A percentile compares a stretch with the other conserved stretches of the same genome.
Evolutionary conservation across 2,329 filamentous ascomycete species (phyloP).

Genomic region (Phoma sp.): DNA sequence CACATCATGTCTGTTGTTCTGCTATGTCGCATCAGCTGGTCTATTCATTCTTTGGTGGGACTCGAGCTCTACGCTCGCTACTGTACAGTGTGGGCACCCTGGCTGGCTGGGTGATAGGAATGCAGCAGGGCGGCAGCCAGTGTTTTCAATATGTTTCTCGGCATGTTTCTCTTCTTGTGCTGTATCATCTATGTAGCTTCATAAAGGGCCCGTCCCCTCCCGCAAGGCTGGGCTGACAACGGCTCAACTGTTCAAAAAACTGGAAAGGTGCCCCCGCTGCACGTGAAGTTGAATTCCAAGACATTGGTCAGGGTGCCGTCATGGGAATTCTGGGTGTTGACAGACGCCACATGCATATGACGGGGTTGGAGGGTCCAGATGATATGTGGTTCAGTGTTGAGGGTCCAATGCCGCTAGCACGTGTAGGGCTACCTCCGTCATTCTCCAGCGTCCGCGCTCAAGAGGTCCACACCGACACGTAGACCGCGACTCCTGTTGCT

Average conservation of each 20-base stretch:
- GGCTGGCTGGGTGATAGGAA: constrained; percentile 20
- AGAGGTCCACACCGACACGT: constrained; percentile 20
- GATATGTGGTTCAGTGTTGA: constrained; percentile 14
- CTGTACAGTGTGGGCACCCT: constrained; percentile 25
- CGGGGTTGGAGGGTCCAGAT: background rate
- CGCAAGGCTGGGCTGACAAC: constrained; percentile 25
- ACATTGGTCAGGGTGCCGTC: constrained; percentile 16
- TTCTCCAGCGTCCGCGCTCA: constrained; percentile 29
- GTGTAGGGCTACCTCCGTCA: constrained; percentile 39
- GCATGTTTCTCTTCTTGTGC: constrained; percentile 31
- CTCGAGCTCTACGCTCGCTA: constrained; percentile 32
- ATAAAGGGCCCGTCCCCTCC: constrained; percentile 33
- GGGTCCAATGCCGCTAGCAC: constrained; percentile 25
- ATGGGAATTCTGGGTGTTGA: constrained; percentile 13
- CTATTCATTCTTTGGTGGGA: constrained; percentile 22
- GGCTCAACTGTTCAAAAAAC: constrained; percentile 21
- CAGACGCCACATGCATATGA: constrained; percentile 13
- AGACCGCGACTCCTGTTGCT: constrained; percentile 16
- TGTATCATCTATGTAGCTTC: constrained; percentile 41
- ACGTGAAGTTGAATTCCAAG: background rate
- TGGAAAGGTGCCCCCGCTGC: background rate
- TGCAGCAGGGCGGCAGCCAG: constrained; percentile 16
- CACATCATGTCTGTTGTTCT: constrained; percentile 43
- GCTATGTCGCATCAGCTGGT: constrained; percentile 26
- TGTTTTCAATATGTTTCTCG: constrained; percentile 14